Evolutionary conservation across 2,329 filamentous ascomycete genomes (phyloP).

Genomic region (Lachnellula suecica): DNA sequence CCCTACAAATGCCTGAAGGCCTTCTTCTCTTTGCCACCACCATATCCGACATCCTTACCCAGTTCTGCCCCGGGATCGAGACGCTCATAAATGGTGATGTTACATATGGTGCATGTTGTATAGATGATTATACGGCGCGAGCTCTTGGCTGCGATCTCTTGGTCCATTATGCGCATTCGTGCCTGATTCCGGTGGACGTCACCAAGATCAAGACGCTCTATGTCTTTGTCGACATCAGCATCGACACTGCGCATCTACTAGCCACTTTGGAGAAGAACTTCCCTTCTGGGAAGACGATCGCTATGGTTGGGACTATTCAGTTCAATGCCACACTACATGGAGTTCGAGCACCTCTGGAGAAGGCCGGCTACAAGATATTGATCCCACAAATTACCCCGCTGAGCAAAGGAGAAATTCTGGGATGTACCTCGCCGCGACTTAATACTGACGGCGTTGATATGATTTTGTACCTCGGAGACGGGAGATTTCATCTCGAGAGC

Average conservation of each 20-base stretch:
- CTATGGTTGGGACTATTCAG: constrained; percentile 94
- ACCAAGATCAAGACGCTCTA: constrained; percentile 97
- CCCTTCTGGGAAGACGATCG: constrained; percentile 78
- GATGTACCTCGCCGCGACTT: constrained; percentile 87
- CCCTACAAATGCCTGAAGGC: constrained; percentile 96
- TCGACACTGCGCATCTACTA: constrained; percentile 85
- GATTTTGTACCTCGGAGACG: constrained; percentile 87
- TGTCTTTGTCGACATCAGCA: constrained; percentile 97
- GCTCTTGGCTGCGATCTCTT: constrained; percentile 92
- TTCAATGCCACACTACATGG: constrained; percentile 97
- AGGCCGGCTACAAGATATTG: constrained; percentile 79
- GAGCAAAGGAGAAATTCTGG: constrained; percentile 92
- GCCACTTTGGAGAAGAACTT: constrained; percentile 90
- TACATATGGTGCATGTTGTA: constrained; percentile 97
- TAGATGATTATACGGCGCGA: constrained; percentile 95
- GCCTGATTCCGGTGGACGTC: constrained; percentile 91
- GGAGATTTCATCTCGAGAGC: constrained; percentile 92
- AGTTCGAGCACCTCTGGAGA: constrained; percentile 73
- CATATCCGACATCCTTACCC: constrained; percentile 91
- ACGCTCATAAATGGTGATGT: constrained; percentile 99
- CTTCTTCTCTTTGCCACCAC: constrained; percentile 94
- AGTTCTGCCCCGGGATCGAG: constrained; percentile 88
- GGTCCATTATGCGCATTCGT: constrained; percentile 96
- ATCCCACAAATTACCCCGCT: constrained; percentile 92
- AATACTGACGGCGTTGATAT: constrained; percentile 64